Evolutionary conservation across 129 eudicot species (phyloP), one percentile per base, ranked within the genome.

Genomic region (Smallanthus sonchifolius): DNA sequence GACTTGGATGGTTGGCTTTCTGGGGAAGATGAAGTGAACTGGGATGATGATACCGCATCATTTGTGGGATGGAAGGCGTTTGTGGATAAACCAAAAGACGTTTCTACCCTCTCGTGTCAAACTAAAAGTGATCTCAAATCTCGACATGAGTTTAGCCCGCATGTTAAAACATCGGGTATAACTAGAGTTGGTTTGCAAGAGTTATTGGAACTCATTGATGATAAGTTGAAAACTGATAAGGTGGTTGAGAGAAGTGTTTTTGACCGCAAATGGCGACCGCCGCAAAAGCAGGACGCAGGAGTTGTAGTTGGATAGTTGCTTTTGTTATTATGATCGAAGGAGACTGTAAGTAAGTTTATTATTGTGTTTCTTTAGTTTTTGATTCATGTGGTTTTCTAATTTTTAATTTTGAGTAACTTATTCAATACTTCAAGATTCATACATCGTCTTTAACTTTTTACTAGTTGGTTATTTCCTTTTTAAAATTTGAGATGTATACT

Each of bases 261-360:
- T 72, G 76, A 91, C 65, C 84, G 93, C 3, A 94, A 94, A 81
- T 90, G 99, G 99, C 82, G 99, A 75, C 97, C 99, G 15, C 87
- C 87, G 16, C 81, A 80, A 17, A 64, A 64, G 11, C 81, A 90
- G 37, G 92, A 88, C 38, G 51, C 76, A 9, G 80, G 67, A 0
- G 65, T 81, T 10, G 89, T 88, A 36, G 88, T 83, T 59, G 79
- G 83, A 77, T 74, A 75, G 72, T 63, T 40, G 60, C 67, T 9
- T 17, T 60, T 24, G 2, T 39, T 7, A 15, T 56, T 2, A n/a
- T 42, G 45, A 7, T 45, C 1, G 16, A 45, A 13, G 51, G 11
- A 45, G 30, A 24, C 30, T 24, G 30, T 24, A 24, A 24, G 30
- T 24, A 24, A 24, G 30, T 24, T 24, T 24, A 24, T 24, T 24